Evolutionary conservation across 805 yeast species (phyloP).

Genomic region (Zygosaccharomyces gambellarensis): DNA sequence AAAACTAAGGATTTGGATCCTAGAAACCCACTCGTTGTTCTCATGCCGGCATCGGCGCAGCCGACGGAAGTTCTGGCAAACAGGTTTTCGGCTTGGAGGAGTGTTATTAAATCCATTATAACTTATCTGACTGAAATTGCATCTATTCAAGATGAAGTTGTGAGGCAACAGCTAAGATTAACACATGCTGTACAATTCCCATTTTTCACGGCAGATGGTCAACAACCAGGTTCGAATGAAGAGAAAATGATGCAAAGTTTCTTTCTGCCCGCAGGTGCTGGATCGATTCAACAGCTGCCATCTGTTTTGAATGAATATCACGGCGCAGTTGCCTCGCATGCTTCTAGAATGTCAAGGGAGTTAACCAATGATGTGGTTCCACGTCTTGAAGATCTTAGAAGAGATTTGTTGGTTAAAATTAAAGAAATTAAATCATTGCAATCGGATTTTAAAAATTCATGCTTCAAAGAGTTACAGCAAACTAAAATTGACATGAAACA

Average conservation of each 20-base stretch:
- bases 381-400: slow-evolving; percentile 59
- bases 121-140: slow-evolving; percentile 75
- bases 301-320: slow-evolving; percentile 63
- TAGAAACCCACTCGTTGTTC: slow-evolving; percentile 44
- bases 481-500: slow-evolving; percentile 54
- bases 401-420: slow-evolving; percentile 77
- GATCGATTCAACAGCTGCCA: slow-evolving; percentile 81
- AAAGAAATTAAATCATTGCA: slow-evolving; percentile 79
- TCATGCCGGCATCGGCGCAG: slow-evolving; percentile 55
- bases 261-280: slow-evolving; percentile 73
- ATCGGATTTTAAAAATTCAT: slow-evolving; percentile 77
- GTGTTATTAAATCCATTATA: slow-evolving; percentile 66
- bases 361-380: slow-evolving; percentile 59
- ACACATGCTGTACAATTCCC: slow-evolving; percentile 66
- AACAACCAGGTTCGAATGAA: slow-evolving; percentile 24
- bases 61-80: slow-evolving; percentile 87
- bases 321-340: slow-evolving; percentile 52
- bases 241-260: slow-evolving; percentile 36
- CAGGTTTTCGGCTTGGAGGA: slow-evolving; percentile 83
- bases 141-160: slow-evolving; percentile 81
- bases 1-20: slow-evolving; percentile 36
- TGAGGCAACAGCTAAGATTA: slow-evolving; percentile 73
- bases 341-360: slow-evolving; percentile 55
- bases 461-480: slow-evolving; percentile 60
- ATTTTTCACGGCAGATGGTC: slow-evolving; percentile 30